Percentiles rank a stretch among this genome's conserved stretches.
Evolutionary conservation across 2,329 filamentous ascomycete genomes (phyloP).

Genomic region (Fusarium pseudoanthophilum): DNA sequence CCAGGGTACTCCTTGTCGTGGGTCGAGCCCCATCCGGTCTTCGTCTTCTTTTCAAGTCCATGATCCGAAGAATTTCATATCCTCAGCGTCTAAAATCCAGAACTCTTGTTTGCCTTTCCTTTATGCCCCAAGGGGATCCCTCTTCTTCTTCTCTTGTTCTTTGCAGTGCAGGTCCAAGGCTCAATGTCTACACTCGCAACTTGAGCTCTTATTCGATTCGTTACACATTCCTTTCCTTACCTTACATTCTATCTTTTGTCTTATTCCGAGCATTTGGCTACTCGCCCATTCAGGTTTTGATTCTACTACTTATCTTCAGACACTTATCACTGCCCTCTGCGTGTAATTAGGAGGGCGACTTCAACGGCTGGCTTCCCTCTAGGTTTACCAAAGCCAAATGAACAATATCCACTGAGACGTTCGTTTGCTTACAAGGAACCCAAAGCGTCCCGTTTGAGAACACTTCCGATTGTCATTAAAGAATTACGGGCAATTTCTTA

Average conservation of each 20-base stretch:
- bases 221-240: constrained; percentile 33
- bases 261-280: neutral
- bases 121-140: constrained; percentile 9
- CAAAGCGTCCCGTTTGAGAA: neutral
- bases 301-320: neutral
- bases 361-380: neutral
- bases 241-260: constrained; percentile 6
- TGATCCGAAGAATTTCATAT: constrained; percentile 12
- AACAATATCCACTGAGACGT: neutral
- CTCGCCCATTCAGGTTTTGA: neutral
- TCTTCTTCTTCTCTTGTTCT: constrained; percentile 10
- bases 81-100: constrained; percentile 10
- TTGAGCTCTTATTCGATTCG: constrained; percentile 27
- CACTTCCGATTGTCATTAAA: constrained; percentile 6
- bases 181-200: constrained; percentile 36
- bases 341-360: neutral
- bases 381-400: constrained; percentile 1
- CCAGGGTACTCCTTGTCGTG: constrained; percentile 32
- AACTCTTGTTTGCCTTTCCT: constrained; percentile 20
- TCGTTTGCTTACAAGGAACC: constrained; percentile 5
- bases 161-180: constrained; percentile 32
- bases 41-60: constrained; percentile 9
- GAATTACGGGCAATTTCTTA: constrained; percentile 11
- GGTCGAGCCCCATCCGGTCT: constrained; percentile 24
- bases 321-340: neutral